phyloP scores from a whole-genome alignment of 2,329 filamentous ascomycete species.

The Penicillium rolfsii region DNA sequence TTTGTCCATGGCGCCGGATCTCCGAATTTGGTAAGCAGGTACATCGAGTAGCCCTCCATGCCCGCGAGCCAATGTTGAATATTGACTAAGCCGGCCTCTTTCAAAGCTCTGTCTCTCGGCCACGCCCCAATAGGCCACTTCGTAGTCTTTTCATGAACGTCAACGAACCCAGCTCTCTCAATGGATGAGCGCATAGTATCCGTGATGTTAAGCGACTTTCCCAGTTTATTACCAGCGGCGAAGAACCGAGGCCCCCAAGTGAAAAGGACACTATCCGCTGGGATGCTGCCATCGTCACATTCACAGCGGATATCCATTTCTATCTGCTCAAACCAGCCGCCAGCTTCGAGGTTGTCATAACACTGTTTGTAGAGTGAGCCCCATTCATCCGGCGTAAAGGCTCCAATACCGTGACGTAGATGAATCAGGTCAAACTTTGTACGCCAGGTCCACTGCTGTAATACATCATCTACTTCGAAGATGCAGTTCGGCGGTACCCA shows the following conservation, averaged over 20 bases:
- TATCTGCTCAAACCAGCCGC: constrained; percentile 30
- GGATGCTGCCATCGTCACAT: constrained; percentile 24
- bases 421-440: constrained; percentile 33
- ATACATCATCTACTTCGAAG: constrained; percentile 34
- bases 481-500: constrained; percentile 36
- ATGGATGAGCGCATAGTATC: constrained; percentile 31
- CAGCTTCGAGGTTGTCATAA: constrained; percentile 23
- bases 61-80: constrained; percentile 33
- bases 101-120: constrained; percentile 34
- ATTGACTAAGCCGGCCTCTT: constrained; percentile 47
- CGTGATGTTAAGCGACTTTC: constrained; percentile 28
- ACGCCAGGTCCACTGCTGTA: constrained; percentile 30
- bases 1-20: constrained; percentile 19
- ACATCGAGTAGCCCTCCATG: constrained; percentile 37
- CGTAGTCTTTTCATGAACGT: constrained; percentile 35
- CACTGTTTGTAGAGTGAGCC: not conserved
- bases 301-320: constrained; percentile 19
- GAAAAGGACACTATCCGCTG: constrained; percentile 18
- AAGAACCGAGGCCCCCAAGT: constrained; percentile 24
- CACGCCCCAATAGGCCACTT: constrained; percentile 39
- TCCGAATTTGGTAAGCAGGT: constrained; percentile 32
- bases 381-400: constrained; percentile 20
- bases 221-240: constrained; percentile 24
- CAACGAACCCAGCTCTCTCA: constrained; percentile 37
- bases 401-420: constrained; percentile 26